phyloP scores from a whole-genome alignment of 768 basidiomycete genomes.

The Tulasnella sp. region DNA sequence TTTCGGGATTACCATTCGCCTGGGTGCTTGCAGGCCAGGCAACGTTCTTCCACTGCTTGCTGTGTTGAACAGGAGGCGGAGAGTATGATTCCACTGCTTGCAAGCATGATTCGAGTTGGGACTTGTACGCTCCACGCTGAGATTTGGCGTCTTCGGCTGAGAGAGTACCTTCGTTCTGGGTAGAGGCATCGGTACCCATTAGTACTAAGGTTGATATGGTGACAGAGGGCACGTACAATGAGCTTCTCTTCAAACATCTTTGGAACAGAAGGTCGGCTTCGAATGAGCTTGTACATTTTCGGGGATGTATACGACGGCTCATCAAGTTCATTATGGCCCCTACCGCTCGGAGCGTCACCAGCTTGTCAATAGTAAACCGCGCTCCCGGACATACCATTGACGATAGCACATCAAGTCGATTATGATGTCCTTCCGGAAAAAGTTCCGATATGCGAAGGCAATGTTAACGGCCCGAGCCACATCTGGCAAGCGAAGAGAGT shows the following conservation, averaged over 20 bases:
- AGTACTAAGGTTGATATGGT: background rate
- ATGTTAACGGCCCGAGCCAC: slow-evolving; percentile 82
- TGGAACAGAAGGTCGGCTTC: slow-evolving; percentile 74
- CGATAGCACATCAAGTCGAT: slow-evolving; percentile 89
- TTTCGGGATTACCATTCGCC: slow-evolving; percentile 61
- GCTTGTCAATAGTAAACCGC: background rate
- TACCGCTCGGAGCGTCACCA: slow-evolving; percentile 38
- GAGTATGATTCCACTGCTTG: slow-evolving; percentile 52
- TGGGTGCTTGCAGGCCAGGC: slow-evolving; percentile 63
- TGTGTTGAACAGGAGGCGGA: slow-evolving; percentile 59
- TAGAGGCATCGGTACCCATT: background rate
- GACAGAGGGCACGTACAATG: slow-evolving; percentile 54
- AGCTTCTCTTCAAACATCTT: slow-evolving; percentile 80
- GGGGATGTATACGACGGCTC: slow-evolving; percentile 87
- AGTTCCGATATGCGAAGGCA: slow-evolving; percentile 84
- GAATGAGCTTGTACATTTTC: slow-evolving; percentile 88
- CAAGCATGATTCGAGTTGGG: slow-evolving; percentile 66
- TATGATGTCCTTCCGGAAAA: slow-evolving; percentile 90
- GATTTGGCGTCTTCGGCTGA: slow-evolving; percentile 53
- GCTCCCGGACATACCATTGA: slow-evolving; percentile 59
- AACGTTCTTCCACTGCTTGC: slow-evolving; percentile 67
- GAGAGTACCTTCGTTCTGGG: slow-evolving; percentile 57
- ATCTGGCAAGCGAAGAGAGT: slow-evolving; percentile 51
- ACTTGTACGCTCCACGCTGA: slow-evolving; percentile 62
- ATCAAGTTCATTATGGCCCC: slow-evolving; percentile 90